These are phyloP conservation scores for Kwoniella shandongensis DNA, from an alignment of 768 basidiomycete species.

Conservation along the genomic window DNA sequence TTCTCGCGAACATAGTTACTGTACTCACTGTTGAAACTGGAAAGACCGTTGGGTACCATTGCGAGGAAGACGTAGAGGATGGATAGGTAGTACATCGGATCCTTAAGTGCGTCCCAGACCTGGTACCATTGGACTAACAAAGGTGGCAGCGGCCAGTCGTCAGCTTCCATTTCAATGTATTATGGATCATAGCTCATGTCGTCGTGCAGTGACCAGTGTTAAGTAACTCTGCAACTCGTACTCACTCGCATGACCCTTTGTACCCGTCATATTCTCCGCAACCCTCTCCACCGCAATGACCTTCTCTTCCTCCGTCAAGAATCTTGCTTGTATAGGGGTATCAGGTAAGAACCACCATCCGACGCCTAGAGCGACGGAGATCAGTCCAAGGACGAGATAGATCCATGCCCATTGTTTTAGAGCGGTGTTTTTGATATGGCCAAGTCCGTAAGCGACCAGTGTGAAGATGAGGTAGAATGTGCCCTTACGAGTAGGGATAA, in stretches of 20 bases:
- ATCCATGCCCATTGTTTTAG: conserved; percentile 27
- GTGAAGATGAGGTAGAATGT: conserved; percentile 29
- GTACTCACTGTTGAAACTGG: conserved; percentile 29
- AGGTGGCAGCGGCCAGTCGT: too few species aligned
- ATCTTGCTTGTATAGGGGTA: conserved; percentile 19
- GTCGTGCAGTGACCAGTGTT: too few species aligned
- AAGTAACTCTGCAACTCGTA: too few species aligned
- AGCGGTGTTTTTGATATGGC: conserved; percentile 16
- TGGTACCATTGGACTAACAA: conserved; percentile 22
- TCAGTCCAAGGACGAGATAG: conserved; percentile 20
- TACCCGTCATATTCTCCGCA: conserved; percentile 27
- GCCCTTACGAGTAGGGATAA: conserved; percentile 6
- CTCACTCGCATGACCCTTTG: conserved; percentile 21
- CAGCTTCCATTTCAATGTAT: too few species aligned
- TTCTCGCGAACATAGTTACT: background rate
- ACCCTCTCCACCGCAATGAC: conserved; percentile 18
- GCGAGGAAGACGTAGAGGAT: conserved; percentile 18
- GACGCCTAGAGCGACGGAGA: conserved; percentile 12
- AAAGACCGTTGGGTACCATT: conserved; percentile 26
- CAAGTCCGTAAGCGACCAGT: conserved; percentile 24
- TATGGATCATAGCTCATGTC: too few species aligned
- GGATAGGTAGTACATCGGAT: conserved; percentile 27
- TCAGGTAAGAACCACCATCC: conserved; percentile 22
- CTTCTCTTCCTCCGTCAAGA: conserved; percentile 17
- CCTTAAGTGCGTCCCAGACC: conserved; percentile 18